Evolutionary conservation across 2,329 filamentous ascomycete genomes (phyloP).

Genomic region (Sporothrix brunneoviolacea): DNA sequence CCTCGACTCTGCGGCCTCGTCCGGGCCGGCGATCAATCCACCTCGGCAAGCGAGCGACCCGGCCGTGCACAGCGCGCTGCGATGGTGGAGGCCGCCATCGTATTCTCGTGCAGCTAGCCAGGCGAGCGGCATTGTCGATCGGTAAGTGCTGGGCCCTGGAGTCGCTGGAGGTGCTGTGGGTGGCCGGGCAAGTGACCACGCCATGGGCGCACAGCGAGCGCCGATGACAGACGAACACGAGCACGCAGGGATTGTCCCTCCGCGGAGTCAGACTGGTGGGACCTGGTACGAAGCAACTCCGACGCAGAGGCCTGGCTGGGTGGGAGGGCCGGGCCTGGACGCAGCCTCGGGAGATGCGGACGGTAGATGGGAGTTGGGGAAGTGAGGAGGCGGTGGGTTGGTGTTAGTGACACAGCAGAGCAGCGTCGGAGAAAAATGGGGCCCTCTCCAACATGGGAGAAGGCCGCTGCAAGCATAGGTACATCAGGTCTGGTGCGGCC

Average conservation of each 20-base stretch:
- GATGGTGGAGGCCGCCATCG: neutral
- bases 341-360: slow-evolving; percentile 12
- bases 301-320: too few relatives aligned
- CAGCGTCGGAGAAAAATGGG: neutral
- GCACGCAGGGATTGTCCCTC: too few relatives aligned
- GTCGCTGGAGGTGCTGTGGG: too few relatives aligned
- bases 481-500: too few relatives aligned
- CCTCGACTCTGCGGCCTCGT: neutral
- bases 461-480: too few relatives aligned
- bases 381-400: too few relatives aligned
- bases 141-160: slow-evolving; percentile 7
- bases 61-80: neutral
- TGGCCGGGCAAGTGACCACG: too few relatives aligned
- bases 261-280: neutral
- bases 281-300: too few relatives aligned
- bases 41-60: neutral
- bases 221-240: too few relatives aligned
- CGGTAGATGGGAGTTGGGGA: slow-evolving; percentile 10
- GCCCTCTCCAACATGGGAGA: neutral
- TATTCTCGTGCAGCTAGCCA: neutral
- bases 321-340: neutral
- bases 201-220: too few relatives aligned
- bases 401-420: neutral
- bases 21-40: neutral
- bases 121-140: slow-evolving; percentile 11